A percentile compares a stretch with the other conserved stretches of the same genome.
phyloP scores from a whole-genome alignment of 176 grass and related monocot genomes.

The Raddia distichophylla region DNA sequence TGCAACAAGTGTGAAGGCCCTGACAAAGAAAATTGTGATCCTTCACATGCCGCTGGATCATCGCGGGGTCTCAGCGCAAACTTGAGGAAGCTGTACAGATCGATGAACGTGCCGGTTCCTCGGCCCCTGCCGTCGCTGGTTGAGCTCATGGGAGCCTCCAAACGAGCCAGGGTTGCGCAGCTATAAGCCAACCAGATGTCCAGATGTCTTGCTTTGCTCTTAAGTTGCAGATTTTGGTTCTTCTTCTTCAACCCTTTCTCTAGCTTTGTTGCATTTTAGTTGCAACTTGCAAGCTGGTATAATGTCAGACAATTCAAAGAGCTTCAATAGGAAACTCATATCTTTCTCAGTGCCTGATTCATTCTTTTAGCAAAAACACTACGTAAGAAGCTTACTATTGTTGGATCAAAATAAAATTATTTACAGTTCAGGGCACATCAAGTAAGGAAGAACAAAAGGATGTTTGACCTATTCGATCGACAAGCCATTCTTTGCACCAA shows the following conservation, averaged over 20 bases:
- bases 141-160: conserved; percentile 55
- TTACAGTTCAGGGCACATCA: no score
- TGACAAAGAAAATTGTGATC: background rate
- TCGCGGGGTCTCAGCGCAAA: conserved; percentile 45
- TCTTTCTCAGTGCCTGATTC: no score
- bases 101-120: conserved; percentile 66
- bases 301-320: background rate
- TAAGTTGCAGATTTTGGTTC: no score
- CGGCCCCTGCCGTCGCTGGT: conserved; percentile 65
- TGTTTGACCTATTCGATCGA: no score
- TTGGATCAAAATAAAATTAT: no score
- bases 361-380: no score
- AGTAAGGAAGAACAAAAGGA: no score
- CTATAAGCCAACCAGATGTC: background rate
- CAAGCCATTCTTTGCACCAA: no score
- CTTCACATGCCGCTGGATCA: conserved; percentile 17
- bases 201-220: background rate
- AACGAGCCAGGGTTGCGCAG: conserved; percentile 47
- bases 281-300: background rate
- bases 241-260: background rate
- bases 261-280: background rate
- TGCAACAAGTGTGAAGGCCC: background rate
- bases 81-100: conserved; percentile 66
- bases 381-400: no score
- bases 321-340: background rate